Percentiles rank a stretch among this genome's conserved stretches.
These are phyloP conservation scores for Citrus cavaleriei DNA, from an alignment of 345 rosid species.

Conservation along the genomic window DNA sequence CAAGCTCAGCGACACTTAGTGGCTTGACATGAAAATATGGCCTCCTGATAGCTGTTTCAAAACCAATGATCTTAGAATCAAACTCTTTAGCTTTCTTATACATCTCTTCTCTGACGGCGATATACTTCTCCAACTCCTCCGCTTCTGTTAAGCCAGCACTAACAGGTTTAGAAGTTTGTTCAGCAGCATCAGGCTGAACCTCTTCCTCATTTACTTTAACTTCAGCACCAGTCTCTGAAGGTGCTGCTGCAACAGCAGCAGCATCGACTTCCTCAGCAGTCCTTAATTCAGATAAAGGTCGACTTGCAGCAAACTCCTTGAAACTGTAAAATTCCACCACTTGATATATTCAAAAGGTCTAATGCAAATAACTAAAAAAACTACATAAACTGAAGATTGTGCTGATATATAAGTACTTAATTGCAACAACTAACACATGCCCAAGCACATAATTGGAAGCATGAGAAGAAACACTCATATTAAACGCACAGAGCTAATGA, in stretches of 20 bases:
- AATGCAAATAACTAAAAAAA: not conserved
- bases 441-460: not conserved
- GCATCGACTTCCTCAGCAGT: constrained; percentile 63
- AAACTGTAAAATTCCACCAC: constrained; percentile 47
- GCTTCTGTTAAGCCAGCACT: constrained; percentile 76
- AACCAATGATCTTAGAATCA: constrained; percentile 83
- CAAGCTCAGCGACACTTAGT: constrained; percentile 83
- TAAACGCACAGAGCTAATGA: not conserved
- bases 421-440: not conserved
- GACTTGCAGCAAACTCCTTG: constrained; percentile 75
- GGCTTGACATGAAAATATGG: constrained; percentile 98
- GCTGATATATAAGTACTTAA: not conserved
- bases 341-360: not conserved
- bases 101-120: constrained; percentile 78
- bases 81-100: constrained; percentile 95
- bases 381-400: not conserved
- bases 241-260: constrained; percentile 30
- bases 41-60: constrained; percentile 93
- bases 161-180: constrained; percentile 55
- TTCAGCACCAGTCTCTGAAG: constrained; percentile 42
- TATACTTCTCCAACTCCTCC: constrained; percentile 91
- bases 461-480: not conserved
- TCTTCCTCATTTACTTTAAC: constrained; percentile 50
- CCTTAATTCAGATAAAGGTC: constrained; percentile 76
- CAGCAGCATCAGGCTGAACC: constrained; percentile 49